Percentiles rank a stretch among this genome's conserved stretches.
phyloP scores from a whole-genome alignment of 441 rosid species.

The Jatropha multifida region DNA sequence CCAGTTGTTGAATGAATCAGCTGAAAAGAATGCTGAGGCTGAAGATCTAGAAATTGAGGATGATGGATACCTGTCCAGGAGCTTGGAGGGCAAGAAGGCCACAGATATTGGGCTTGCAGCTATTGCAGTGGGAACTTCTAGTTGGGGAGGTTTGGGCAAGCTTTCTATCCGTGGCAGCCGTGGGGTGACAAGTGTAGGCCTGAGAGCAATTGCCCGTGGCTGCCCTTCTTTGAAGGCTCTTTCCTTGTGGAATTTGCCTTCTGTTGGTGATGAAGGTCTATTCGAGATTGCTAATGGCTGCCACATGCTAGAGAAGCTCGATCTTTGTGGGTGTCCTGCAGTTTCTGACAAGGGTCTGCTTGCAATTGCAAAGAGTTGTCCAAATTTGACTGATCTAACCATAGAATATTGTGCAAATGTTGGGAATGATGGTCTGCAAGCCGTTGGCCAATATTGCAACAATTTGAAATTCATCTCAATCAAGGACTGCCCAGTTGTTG shows the following conservation, averaged over 20 bases:
- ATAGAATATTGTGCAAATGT: slow-evolving; percentile 73
- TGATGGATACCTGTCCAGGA: slow-evolving; percentile 74
- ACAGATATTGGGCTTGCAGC: slow-evolving; percentile 90
- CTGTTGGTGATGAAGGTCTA: slow-evolving; percentile 60
- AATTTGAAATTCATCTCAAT: slow-evolving; percentile 65
- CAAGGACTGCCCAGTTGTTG: slow-evolving; percentile 71
- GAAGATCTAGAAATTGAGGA: slow-evolving; percentile 38
- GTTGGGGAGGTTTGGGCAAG: slow-evolving; percentile 80
- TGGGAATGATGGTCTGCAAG: slow-evolving; percentile 78
- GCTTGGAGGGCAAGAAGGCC: slow-evolving; percentile 87
- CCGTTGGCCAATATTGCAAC: slow-evolving; percentile 61
- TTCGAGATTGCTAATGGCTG: slow-evolving; percentile 72
- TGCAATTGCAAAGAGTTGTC: slow-evolving; percentile 73
- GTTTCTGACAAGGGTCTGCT: slow-evolving; percentile 68
- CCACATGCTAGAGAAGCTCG: slow-evolving; percentile 70
- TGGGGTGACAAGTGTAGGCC: slow-evolving; percentile 66
- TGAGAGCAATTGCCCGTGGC: slow-evolving; percentile 65
- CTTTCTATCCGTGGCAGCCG: slow-evolving; percentile 58
- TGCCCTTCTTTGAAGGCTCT: slow-evolving; percentile 70
- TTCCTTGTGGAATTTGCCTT: slow-evolving; percentile 69
- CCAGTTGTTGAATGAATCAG: slow-evolving; percentile 17
- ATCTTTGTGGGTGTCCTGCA: slow-evolving; percentile 59
- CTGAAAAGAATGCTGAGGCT: slow-evolving; percentile 26
- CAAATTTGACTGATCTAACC: slow-evolving; percentile 59
- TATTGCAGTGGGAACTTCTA: slow-evolving; percentile 77